phyloP scores from a whole-genome alignment of 1,284 basidiomycete genomes.

The Ganoderma multipileum region DNA sequence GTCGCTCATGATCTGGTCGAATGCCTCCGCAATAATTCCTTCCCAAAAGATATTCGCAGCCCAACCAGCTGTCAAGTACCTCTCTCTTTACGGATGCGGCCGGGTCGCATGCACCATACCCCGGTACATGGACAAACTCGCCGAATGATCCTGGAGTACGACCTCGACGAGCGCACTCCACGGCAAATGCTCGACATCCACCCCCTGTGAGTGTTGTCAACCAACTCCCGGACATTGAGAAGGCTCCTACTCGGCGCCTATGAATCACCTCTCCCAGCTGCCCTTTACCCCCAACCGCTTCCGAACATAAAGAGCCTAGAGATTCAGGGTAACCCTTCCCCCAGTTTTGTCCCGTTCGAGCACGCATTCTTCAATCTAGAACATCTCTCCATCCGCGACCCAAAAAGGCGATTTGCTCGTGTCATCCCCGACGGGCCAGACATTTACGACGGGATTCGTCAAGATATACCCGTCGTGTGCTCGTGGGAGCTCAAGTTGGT shows the following conservation, averaged over 20 bases:
- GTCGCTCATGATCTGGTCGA: neutral
- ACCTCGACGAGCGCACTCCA: neutral
- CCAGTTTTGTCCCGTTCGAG: neutral
- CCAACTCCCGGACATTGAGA: neutral
- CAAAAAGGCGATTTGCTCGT: too few relatives aligned
- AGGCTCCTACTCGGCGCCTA: neutral
- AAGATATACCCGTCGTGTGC: neutral
- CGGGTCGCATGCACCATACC: neutral
- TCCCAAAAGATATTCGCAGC: neutral
- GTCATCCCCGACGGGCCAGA: neutral
- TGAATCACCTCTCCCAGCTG: neutral
- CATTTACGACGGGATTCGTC: neutral
- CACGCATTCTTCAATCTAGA: neutral
- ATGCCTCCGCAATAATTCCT: neutral
- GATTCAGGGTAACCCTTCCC: neutral
- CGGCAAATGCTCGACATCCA: neutral
- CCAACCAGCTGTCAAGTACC: neutral
- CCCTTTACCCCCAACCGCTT: neutral
- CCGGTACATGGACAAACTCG: neutral
- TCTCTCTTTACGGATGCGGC: neutral
- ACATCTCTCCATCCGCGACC: neutral
- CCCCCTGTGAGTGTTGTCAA: neutral
- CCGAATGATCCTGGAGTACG: neutral
- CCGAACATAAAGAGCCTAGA: neutral
- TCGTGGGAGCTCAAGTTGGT: neutral